Evolutionary conservation across 129 eudicot species (phyloP).

Genomic region (Silybum marianum): DNA sequence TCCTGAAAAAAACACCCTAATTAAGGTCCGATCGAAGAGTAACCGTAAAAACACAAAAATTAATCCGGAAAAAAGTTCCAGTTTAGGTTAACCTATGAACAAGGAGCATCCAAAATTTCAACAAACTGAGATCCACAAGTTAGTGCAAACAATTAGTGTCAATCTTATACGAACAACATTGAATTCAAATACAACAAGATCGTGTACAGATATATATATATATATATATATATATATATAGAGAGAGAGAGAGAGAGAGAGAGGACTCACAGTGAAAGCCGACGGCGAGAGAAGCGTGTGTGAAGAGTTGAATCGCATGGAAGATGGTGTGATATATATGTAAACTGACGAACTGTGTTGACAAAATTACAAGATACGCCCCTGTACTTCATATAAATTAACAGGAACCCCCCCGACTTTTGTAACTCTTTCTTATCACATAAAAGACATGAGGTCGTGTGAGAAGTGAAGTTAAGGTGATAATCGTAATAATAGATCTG

Average conservation of each 20-base stretch:
- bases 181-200: background rate
- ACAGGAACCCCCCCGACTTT: background rate
- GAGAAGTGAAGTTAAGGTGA: no score
- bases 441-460: no score
- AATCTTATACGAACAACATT: conserved; percentile 2
- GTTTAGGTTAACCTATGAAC: conserved; percentile 17
- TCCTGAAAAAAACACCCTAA: background rate
- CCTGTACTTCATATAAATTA: background rate
- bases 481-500: no score
- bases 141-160: background rate
- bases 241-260: background rate
- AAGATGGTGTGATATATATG: conserved; percentile 8
- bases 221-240: background rate
- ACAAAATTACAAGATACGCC: background rate
- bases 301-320: conserved; percentile 7
- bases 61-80: background rate
- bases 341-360: background rate
- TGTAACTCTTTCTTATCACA: background rate
- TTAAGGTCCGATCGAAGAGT: conserved; percentile 8
- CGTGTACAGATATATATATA: no score
- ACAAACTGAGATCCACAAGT: conserved; percentile 18
- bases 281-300: conserved; percentile 33
- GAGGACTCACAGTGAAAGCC: conserved; percentile 24
- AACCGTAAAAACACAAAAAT: background rate
- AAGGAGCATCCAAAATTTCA: background rate